Evolutionary conservation across 2,329 filamentous ascomycete genomes (phyloP), one percentile per base, ranked within the genome.

Genomic region (Didymella pinodella): DNA sequence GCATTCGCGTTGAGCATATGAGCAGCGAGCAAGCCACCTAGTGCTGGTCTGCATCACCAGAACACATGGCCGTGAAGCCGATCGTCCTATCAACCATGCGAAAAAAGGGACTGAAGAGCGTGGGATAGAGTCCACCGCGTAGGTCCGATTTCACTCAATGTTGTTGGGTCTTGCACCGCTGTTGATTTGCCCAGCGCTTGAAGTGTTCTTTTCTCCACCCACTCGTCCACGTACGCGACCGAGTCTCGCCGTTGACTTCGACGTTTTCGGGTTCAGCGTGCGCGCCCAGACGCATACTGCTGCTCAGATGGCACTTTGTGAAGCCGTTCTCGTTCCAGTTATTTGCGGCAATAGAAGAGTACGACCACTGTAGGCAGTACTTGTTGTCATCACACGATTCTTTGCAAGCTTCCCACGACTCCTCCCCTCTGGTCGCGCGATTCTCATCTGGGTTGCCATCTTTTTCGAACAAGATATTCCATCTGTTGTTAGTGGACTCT

Each of bases 341-440:
- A 14, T 63, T 64, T 26, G 60, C 58, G 2, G 56, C 56, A 2
- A 70, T 36, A 1, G 69, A 69, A 0, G 73, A 75, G 44, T 74
- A 77, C 0, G 71, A 73, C 65, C 68, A 75, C 47, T 75, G 72
- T 31, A 76, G 65, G 53, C 74, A 77, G 41, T 66, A 66, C 25
- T 64, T 67, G 48, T 66, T 67, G 12, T 49, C 62, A 7, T 68
- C 65, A 43, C 74, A 77, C 4, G 69, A 68, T 8, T 67, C 59
- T 26, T 65, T 61, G 41, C 74, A 77, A 25, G 71, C 69, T 18
- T 72, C 68, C 47, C 67, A 67, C 0, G 67, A 71, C 1, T 63
- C 67, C 38, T 74, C 73, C 7, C 66, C 70, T 10, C 53, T 57
- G 4, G 41, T 48, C 1, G 71, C 66, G 18, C 64, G 65, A 2